Conservation (phyloP, 208 protist genomes). For the Trypanosoma mega region DNA sequence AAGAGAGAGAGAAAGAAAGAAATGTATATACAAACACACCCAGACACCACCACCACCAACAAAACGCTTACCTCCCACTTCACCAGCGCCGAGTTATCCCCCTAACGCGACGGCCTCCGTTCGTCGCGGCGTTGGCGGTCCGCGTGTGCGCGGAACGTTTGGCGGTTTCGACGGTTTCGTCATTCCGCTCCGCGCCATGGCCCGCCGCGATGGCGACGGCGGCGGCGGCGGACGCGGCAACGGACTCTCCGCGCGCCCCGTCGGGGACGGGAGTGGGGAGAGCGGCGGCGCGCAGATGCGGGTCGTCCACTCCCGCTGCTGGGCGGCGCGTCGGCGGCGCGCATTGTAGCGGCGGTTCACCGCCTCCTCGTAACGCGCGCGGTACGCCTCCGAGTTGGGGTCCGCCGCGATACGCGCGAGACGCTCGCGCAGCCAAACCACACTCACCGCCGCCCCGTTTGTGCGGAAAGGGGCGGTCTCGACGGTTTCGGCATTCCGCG, state of each 20-base stretch:
- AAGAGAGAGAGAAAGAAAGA: too few relatives aligned
- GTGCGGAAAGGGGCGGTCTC: too few relatives aligned
- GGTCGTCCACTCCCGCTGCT: neutral
- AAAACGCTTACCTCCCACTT: too few relatives aligned
- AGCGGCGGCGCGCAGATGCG: neutral
- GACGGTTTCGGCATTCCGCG: too few relatives aligned
- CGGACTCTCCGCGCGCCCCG: too few relatives aligned
- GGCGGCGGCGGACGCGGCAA: conserved; percentile 11
- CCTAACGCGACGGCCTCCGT: too few relatives aligned
- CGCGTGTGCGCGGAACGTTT: conserved; percentile 17
- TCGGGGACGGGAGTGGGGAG: neutral
- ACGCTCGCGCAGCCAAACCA: neutral
- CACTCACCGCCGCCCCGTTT: too few relatives aligned
- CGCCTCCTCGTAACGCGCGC: neutral
- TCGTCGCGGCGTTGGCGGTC: neutral
- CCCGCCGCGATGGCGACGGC: conserved; percentile 15
- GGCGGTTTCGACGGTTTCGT: neutral
- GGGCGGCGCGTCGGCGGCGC: neutral
- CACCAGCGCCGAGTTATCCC: too few relatives aligned
- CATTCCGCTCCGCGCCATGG: neutral
- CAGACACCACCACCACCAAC: too few relatives aligned
- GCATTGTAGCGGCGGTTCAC: conserved; percentile 9
- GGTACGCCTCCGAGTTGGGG: neutral
- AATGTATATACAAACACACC: too few relatives aligned
- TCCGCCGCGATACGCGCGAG: neutral